Percentiles rank a stretch among this genome's conserved stretches.
These are phyloP conservation scores for Globisporangium takayamanum DNA, from an alignment of 352 stramenopile genomes.

Conservation along the genomic window DNA sequence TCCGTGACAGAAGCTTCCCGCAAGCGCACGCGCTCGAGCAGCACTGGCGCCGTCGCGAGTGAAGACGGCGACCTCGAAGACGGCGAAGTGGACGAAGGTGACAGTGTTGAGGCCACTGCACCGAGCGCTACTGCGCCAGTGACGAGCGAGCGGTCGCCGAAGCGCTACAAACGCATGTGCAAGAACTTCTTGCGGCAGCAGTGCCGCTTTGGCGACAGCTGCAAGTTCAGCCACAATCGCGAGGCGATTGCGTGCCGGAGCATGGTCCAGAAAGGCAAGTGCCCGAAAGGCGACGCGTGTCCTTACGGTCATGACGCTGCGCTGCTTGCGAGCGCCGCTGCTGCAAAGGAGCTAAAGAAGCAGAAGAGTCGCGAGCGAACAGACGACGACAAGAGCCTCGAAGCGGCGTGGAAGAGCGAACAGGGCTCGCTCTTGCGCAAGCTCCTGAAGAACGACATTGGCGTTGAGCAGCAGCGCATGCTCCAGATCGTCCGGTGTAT, in stretches of 20 bases:
- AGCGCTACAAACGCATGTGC: slow-evolving; percentile 40
- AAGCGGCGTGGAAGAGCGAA: slow-evolving; percentile 60
- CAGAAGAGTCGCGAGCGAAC: slow-evolving; percentile 13
- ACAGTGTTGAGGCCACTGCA: slow-evolving; percentile 27
- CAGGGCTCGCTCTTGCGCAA: slow-evolving; percentile 67
- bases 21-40: slow-evolving; percentile 50
- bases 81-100: slow-evolving; percentile 41
- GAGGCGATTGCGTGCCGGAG: slow-evolving; percentile 50
- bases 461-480: slow-evolving; percentile 62
- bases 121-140: slow-evolving; percentile 8
- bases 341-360: slow-evolving; percentile 23
- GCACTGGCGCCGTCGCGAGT: slow-evolving; percentile 5
- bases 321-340: slow-evolving; percentile 18
- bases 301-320: slow-evolving; percentile 53
- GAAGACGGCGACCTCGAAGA: slow-evolving; percentile 16
- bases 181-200: slow-evolving; percentile 61
- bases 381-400: slow-evolving; percentile 15
- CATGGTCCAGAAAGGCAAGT: slow-evolving; percentile 51
- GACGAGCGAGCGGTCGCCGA: slow-evolving; percentile 19
- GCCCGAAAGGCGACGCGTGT: slow-evolving; percentile 48
- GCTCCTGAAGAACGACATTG: slow-evolving; percentile 65
- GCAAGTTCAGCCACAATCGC: slow-evolving; percentile 65
- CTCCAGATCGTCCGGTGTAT: slow-evolving; percentile 71
- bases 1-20: neutral
- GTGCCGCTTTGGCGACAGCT: slow-evolving; percentile 54